phyloP scores from a whole-genome alignment of 495 filamentous ascomycete genomes.

The Penicillium malachiteum region DNA sequence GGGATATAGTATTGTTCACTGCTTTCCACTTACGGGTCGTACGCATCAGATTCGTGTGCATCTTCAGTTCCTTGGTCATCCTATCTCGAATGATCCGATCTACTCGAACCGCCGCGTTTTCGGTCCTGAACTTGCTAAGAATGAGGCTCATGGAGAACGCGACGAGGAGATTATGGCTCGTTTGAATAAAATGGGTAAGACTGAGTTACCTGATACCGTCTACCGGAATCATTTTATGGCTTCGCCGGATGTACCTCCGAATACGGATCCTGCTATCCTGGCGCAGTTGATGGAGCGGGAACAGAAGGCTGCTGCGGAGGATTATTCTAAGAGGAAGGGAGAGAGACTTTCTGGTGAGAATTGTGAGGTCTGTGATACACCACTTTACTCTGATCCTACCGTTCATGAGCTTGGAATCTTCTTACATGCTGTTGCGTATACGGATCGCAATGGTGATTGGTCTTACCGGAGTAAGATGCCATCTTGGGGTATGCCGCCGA shows the following conservation, averaged over 20 bases:
- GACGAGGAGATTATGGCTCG: conserved; percentile 89
- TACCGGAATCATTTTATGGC: conserved; percentile 58
- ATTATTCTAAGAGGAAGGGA: conserved; percentile 73
- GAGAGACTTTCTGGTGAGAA: conserved; percentile 87
- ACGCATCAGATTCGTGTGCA: conserved; percentile 96
- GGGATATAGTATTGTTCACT: conserved; percentile 93
- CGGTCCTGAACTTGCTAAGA: conserved; percentile 71
- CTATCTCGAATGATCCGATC: conserved; percentile 95
- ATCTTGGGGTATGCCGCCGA: conserved; percentile 78
- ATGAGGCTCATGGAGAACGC: conserved; percentile 63
- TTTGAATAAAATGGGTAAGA: conserved; percentile 87
- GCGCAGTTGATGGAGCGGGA: conserved; percentile 46
- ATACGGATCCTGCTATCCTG: conserved; percentile 37
- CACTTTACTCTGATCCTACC: conserved; percentile 89
- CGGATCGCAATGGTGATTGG: conserved; percentile 78
- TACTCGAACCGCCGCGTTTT: conserved; percentile 93
- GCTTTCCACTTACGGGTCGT: conserved; percentile 86
- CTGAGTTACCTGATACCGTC: conserved; percentile 84
- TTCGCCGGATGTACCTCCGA: conserved; percentile 39
- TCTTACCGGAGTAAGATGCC: conserved; percentile 83
- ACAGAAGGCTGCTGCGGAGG: conserved; percentile 84
- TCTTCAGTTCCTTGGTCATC: conserved; percentile 89
- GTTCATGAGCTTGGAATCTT: conserved; percentile 88
- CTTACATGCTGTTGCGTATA: conserved; percentile 87
- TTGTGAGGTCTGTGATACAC: conserved; percentile 80